Evolutionary conservation across 768 basidiomycete genomes (phyloP).

Genomic region (Amanita molliuscula): DNA sequence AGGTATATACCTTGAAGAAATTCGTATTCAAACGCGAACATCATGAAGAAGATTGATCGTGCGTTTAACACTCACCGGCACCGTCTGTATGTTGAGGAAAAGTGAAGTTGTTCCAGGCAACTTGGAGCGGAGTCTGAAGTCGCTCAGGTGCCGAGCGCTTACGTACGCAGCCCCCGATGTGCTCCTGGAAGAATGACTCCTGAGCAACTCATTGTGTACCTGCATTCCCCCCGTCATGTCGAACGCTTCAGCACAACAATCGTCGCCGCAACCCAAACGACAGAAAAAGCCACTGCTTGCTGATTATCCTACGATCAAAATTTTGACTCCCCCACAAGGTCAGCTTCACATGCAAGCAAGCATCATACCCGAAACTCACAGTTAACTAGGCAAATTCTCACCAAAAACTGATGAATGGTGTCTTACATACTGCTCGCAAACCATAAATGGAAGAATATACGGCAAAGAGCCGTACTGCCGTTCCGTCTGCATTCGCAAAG

Average conservation of each 20-base stretch:
- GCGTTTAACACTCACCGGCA: conserved; percentile 13
- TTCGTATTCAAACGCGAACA: conserved; percentile 56
- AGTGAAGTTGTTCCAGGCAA: neutral
- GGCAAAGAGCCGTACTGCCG: conserved; percentile 43
- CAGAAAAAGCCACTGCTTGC: conserved; percentile 29
- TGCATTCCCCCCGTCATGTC: conserved; percentile 21
- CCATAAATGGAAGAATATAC: conserved; percentile 40
- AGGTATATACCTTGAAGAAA: conserved; percentile 91
- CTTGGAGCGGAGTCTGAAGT: neutral
- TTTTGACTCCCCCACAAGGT: conserved; percentile 43
- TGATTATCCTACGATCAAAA: conserved; percentile 44
- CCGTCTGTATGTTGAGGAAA: neutral
- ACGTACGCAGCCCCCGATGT: neutral
- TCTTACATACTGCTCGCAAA: conserved; percentile 52
- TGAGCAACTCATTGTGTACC: conserved; percentile 3
- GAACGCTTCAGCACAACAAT: conserved; percentile 15
- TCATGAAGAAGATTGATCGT: conserved; percentile 28
- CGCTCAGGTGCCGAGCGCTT: neutral
- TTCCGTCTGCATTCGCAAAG: conserved; percentile 53
- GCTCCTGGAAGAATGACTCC: conserved; percentile 1
- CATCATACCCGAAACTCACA: conserved; percentile 4
- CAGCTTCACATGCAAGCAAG: conserved; percentile 6
- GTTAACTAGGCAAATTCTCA: conserved; percentile 39
- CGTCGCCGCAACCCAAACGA: conserved; percentile 19
- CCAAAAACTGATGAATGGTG: conserved; percentile 56